A percentile compares a stretch with the other conserved stretches of the same genome.
Evolutionary conservation across 1,139 yeast genomes (phyloP).

Genomic region (Yamadazyma trypodendri): DNA sequence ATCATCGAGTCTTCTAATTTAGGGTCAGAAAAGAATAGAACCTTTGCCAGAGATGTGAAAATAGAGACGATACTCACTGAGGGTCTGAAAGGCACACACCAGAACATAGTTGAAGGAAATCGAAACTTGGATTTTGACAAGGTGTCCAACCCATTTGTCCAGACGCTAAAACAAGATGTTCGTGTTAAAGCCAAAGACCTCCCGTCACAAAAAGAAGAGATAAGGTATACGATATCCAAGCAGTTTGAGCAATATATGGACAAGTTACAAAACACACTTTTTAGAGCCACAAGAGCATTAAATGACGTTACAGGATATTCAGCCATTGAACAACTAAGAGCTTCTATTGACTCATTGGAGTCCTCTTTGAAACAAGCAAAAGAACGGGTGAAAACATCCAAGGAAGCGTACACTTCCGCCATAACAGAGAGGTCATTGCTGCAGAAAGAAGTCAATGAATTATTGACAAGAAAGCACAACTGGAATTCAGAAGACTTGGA

Average conservation of each 20-base stretch:
- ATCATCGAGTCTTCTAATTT: slow-evolving; percentile 22
- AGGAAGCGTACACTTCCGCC: slow-evolving; percentile 58
- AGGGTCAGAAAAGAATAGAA: slow-evolving; percentile 14
- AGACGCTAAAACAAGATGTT: slow-evolving; percentile 6
- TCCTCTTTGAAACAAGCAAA: slow-evolving; percentile 50
- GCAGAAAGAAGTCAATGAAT: slow-evolving; percentile 85
- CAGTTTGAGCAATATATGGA: slow-evolving; percentile 56
- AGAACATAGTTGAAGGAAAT: too few relatives aligned
- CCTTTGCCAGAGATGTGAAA: too few relatives aligned
- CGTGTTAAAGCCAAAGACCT: slow-evolving; percentile 16
- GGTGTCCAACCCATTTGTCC: neutral
- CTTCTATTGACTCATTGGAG: slow-evolving; percentile 54
- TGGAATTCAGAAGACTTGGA: slow-evolving; percentile 84
- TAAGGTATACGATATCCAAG: slow-evolving; percentile 18
- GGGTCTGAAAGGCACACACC: too few relatives aligned
- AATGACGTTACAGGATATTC: slow-evolving; percentile 95
- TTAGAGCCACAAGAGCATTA: slow-evolving; percentile 69
- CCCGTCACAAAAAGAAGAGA: slow-evolving; percentile 32
- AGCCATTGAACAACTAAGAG: slow-evolving; percentile 70
- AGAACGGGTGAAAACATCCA: slow-evolving; percentile 47
- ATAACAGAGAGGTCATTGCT: slow-evolving; percentile 65
- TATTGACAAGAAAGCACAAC: slow-evolving; percentile 77
- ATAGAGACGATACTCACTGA: neutral
- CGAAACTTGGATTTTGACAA: too few relatives aligned
- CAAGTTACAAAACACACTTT: slow-evolving; percentile 62